A percentile compares a stretch with the other conserved stretches of the same genome.
Conservation (phyloP, 768 basidiomycete genomes). For the Boletellus emodensis region DNA sequence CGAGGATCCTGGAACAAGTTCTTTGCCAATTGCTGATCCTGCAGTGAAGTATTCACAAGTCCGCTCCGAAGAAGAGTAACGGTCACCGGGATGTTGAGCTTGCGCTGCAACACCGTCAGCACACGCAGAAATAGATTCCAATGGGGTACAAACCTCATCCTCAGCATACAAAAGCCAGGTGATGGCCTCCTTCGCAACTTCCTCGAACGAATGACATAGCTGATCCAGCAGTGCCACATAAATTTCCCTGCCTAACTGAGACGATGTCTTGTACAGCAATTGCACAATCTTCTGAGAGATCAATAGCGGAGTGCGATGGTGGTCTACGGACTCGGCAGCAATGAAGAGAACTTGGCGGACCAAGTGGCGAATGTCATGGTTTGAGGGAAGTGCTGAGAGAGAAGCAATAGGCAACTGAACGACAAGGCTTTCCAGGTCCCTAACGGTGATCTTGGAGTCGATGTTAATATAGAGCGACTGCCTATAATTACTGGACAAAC, state of each 20-base stretch:
- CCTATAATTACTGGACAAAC: constrained; percentile 37
- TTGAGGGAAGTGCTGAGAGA: constrained; percentile 66
- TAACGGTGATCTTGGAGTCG: constrained; percentile 19
- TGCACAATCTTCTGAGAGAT: constrained; percentile 98
- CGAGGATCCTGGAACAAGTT: constrained; percentile 75
- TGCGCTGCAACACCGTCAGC: constrained; percentile 55
- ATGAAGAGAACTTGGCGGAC: constrained; percentile 79
- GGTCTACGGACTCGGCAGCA: constrained; percentile 74
- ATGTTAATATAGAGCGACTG: constrained; percentile 2
- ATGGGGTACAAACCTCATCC: constrained; percentile 67
- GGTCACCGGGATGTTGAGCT: constrained; percentile 93
- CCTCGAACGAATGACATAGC: constrained; percentile 82
- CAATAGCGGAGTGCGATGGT: constrained; percentile 80
- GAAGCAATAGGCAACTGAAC: constrained; percentile 69
- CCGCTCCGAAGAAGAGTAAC: constrained; percentile 82
- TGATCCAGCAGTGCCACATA: constrained; percentile 88
- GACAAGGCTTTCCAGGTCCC: constrained; percentile 80
- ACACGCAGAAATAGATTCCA: neutral
- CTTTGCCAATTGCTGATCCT: constrained; percentile 90
- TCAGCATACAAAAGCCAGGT: constrained; percentile 96
- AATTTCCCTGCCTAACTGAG: constrained; percentile 85
- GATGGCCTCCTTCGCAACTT: constrained; percentile 94
- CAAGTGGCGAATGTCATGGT: constrained; percentile 82
- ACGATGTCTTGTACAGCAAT: constrained; percentile 83
- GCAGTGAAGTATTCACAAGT: constrained; percentile 68